Evolutionary conservation across 208 protist species (phyloP).

Genomic region (Crithidia expoeki): DNA sequence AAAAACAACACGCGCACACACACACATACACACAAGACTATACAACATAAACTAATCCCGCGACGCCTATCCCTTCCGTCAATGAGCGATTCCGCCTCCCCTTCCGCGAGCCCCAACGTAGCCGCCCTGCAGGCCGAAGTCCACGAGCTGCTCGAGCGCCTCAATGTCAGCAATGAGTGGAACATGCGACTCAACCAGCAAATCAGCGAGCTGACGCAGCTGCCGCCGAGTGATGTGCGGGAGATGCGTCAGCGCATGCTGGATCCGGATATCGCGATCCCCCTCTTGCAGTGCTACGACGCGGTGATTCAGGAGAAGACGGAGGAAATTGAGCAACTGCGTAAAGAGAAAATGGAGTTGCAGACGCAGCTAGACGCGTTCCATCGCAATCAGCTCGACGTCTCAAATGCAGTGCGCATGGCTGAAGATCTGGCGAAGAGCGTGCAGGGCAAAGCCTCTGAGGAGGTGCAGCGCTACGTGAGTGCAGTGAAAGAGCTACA

Average conservation of each 20-base stretch:
- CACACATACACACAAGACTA: no score
- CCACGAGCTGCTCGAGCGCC: constrained; percentile 58
- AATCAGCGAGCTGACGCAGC: constrained; percentile 75
- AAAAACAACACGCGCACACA: no score
- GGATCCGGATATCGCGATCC: constrained; percentile 83
- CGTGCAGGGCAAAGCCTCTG: constrained; percentile 38
- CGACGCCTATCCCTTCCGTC: no score
- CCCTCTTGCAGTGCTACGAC: constrained; percentile 88
- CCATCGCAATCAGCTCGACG: constrained; percentile 41
- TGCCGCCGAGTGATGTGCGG: constrained; percentile 65
- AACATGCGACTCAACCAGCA: constrained; percentile 75
- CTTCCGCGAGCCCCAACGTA: constrained; percentile 8
- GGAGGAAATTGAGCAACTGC: constrained; percentile 50
- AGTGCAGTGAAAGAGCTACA: constrained; percentile 34
- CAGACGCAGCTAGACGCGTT: constrained; percentile 32
- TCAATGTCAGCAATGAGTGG: constrained; percentile 81
- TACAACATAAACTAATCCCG: no score
- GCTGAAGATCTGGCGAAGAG: constrained; percentile 66
- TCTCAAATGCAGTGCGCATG: constrained; percentile 45
- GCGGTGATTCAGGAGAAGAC: constrained; percentile 77
- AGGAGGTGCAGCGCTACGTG: constrained; percentile 37
- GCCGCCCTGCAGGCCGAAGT: constrained; percentile 41
- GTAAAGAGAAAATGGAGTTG: constrained; percentile 34
- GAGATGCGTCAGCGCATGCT: constrained; percentile 71
- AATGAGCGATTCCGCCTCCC: constrained; percentile 1